Base-by-base conservation (phyloP, 1,284 basidiomycete species). In the Flammula alnicola region DNA sequence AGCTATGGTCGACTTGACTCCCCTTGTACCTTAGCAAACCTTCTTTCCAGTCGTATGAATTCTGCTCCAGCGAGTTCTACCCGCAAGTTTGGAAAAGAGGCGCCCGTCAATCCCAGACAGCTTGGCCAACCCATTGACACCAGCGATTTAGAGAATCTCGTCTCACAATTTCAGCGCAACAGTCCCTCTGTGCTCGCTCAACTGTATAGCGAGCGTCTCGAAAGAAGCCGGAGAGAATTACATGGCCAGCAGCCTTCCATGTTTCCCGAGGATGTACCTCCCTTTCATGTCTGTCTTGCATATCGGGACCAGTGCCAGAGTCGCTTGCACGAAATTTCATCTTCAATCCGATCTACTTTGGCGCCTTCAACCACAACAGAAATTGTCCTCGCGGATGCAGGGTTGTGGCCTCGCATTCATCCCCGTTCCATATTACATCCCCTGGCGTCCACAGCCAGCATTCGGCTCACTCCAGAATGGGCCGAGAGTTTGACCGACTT, bases 351-450 rank as follows among this genome's bases (percentile, higher is more conserved):
- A 37, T 16, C 10, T 32, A 41, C 44, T 25, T 22, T 57, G 17
- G 23, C 7, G 16, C 56, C 56, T 20, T 47, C 11, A 11, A 49
- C 44, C 12, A 8, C 12, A 9, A 26, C 27, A 8, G 57, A 58
- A 9, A n/a, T 19, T 6, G 48, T 58, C 7, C 37, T 60, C 27
- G 12, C 32, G 22, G n/a, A 25, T 47, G 57, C 59, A 1, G 57
- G 60, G 1, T 45, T 63, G 25, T 68, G 66, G 66, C 66, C 65
- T 11, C 59, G 54, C 12, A 41, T 69, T 11, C 67, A 66, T 0
- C 33, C 48, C 2, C 50, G 54, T 23, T 36, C 56, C 0, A 51
- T 75, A 8, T 53, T 75, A 3, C 26, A 29, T 17, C 39, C 29
- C 5, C 38, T 58, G n/a, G 56, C 63, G 1, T 63, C 58, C 5